Evolutionary conservation across 257 asterid genomes (phyloP).

Genomic region (Vinca minor): DNA sequence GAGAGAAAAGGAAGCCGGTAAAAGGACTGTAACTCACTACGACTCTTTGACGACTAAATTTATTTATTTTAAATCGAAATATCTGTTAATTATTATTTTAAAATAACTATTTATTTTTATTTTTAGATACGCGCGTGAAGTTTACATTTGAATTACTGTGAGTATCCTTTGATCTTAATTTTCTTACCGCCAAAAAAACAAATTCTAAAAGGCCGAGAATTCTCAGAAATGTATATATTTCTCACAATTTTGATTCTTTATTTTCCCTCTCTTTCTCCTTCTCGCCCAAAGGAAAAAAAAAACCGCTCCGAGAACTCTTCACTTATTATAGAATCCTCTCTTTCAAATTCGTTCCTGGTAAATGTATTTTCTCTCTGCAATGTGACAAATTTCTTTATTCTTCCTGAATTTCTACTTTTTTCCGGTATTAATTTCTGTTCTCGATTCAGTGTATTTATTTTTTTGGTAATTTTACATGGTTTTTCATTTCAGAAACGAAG

Average conservation of each 20-base stretch:
- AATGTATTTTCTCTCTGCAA: constrained; percentile 1
- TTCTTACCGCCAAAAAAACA: constrained; percentile 3
- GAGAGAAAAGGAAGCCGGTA: too few relatives aligned
- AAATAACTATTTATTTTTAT: too few relatives aligned
- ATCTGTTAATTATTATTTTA: too few relatives aligned
- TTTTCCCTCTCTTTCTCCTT: constrained; percentile 8
- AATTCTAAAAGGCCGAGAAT: constrained; percentile 1
- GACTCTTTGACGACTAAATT: too few relatives aligned
- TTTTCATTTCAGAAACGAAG: not conserved
- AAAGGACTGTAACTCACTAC: too few relatives aligned
- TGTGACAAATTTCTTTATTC: not conserved
- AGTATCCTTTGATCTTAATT: not conserved
- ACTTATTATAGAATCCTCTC: too few relatives aligned
- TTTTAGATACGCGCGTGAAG: constrained; percentile 6
- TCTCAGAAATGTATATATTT: not conserved
- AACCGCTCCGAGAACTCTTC: too few relatives aligned
- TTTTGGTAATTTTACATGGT: not conserved
- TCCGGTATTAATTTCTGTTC: not conserved
- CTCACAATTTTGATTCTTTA: constrained; percentile 4
- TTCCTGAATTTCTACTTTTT: too few relatives aligned
- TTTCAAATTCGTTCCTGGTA: not conserved
- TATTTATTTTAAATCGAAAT: too few relatives aligned
- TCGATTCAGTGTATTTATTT: not conserved
- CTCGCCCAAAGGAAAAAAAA: too few relatives aligned
- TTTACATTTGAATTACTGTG: not conserved